Evolutionary conservation across 2,329 filamentous ascomycete species (phyloP).

Genomic region (Venturia carpophila): DNA sequence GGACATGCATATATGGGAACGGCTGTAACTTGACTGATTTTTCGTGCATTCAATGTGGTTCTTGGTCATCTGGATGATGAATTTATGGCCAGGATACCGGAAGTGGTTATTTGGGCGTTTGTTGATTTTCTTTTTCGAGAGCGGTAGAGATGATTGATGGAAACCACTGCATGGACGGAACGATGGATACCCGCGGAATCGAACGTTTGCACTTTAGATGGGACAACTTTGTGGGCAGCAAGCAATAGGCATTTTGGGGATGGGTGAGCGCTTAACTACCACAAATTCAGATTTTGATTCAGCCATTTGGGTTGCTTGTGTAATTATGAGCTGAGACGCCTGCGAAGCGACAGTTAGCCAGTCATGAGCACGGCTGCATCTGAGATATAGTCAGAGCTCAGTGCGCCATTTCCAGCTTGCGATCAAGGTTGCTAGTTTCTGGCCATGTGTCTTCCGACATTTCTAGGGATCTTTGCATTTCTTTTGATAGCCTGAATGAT

Average conservation of each 20-base stretch:
- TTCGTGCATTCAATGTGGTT: neutral
- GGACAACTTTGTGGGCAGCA: neutral
- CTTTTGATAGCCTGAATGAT: too few species aligned
- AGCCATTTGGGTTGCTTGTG: neutral
- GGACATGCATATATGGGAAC: neutral
- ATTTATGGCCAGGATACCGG: neutral
- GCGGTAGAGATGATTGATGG: conserved; percentile 1
- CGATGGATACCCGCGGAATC: neutral
- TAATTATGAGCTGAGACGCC: neutral
- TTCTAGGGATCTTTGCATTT: too few species aligned
- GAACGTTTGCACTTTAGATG: neutral
- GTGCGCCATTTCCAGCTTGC: too few species aligned
- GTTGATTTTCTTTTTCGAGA: neutral
- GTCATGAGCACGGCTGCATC: too few species aligned
- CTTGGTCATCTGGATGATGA: neutral
- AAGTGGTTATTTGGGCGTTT: neutral
- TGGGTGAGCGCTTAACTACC: too few species aligned
- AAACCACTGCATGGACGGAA: conserved; percentile 9
- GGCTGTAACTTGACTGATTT: neutral
- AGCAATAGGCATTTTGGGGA: neutral
- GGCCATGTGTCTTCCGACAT: too few species aligned
- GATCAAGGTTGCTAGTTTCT: too few species aligned
- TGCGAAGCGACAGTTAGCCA: too few species aligned
- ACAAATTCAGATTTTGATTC: neutral
- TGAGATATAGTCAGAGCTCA: too few species aligned